Conservation (phyloP, 148 eudicot species). For the Oxyria digyna region DNA sequence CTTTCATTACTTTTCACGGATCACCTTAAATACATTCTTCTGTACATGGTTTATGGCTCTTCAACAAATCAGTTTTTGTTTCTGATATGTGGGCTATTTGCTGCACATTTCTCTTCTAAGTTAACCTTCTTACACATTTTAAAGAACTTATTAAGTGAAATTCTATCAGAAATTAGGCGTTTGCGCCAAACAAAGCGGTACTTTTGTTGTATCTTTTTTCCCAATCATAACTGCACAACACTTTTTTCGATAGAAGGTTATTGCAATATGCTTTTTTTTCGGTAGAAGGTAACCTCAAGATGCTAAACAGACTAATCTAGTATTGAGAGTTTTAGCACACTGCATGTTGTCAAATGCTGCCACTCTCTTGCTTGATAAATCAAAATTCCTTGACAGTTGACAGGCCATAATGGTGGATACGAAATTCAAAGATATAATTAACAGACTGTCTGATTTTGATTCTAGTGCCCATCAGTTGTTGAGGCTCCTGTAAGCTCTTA, state of each 20-base stretch:
- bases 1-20: not conserved
- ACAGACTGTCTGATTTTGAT: conserved; percentile 45
- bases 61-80: not conserved
- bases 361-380: not conserved
- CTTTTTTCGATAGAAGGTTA: too few species aligned
- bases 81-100: not conserved
- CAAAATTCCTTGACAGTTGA: conserved; percentile 36
- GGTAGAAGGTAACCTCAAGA: not conserved
- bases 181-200: too few species aligned
- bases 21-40: not conserved
- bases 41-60: not conserved
- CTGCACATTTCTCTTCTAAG: not conserved
- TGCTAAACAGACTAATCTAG: not conserved
- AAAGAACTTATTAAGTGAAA: too few species aligned
- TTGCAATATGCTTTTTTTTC: too few species aligned
- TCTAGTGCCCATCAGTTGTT: conserved; percentile 54
- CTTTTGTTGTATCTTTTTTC: not conserved
- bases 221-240: not conserved
- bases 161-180: too few species aligned
- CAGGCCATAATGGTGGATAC: conserved; percentile 56
- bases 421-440: conserved; percentile 44
- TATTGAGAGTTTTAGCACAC: not conserved
- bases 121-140: not conserved
- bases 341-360: not conserved
- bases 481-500: conserved; percentile 72